phyloP scores from a whole-genome alignment of 495 filamentous ascomycete species.

The Penicillium parvum region DNA sequence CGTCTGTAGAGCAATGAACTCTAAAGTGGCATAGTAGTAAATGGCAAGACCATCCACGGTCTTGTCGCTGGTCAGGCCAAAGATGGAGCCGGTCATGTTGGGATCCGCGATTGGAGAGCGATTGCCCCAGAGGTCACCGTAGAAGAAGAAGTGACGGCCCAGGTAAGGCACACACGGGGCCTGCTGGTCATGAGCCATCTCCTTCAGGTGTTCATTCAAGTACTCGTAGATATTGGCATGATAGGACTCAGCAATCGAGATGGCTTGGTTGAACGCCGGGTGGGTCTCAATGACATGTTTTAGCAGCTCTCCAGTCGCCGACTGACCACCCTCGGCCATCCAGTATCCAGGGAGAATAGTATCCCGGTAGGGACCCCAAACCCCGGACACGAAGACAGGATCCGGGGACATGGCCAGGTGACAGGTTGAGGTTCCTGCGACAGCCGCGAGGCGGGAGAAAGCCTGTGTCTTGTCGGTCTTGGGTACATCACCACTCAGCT shows the following conservation, averaged over 20 bases:
- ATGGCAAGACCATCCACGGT: conserved; percentile 80
- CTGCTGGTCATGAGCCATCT: conserved; percentile 59
- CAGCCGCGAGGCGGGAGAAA: conserved; percentile 90
- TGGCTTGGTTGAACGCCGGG: conserved; percentile 73
- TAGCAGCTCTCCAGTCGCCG: conserved; percentile 88
- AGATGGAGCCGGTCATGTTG: conserved; percentile 81
- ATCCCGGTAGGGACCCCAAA: conserved; percentile 96
- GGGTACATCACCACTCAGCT: conserved; percentile 53
- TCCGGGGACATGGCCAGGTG: conserved; percentile 92
- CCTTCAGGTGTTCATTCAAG: conserved; percentile 80
- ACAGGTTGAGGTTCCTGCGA: conserved; percentile 95
- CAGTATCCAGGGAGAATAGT: conserved; percentile 86
- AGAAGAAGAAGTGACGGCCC: conserved; percentile 93
- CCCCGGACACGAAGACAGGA: conserved; percentile 85
- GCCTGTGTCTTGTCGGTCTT: conserved; percentile 82
- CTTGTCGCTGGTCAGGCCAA: conserved; percentile 81
- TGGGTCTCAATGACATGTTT: conserved; percentile 94
- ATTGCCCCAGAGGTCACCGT: conserved; percentile 97
- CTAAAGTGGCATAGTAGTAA: conserved; percentile 85
- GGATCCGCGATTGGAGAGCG: conserved; percentile 89
- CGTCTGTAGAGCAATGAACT: conserved; percentile 96
- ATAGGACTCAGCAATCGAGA: conserved; percentile 68
- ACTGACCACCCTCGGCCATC: conserved; percentile 96
- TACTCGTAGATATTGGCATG: conserved; percentile 90
- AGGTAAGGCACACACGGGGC: conserved; percentile 80